A percentile compares a stretch with the other conserved stretches of the same genome.
phyloP scores from a whole-genome alignment of 2,329 filamentous ascomycete genomes.

The Monilinia aucupariae region DNA sequence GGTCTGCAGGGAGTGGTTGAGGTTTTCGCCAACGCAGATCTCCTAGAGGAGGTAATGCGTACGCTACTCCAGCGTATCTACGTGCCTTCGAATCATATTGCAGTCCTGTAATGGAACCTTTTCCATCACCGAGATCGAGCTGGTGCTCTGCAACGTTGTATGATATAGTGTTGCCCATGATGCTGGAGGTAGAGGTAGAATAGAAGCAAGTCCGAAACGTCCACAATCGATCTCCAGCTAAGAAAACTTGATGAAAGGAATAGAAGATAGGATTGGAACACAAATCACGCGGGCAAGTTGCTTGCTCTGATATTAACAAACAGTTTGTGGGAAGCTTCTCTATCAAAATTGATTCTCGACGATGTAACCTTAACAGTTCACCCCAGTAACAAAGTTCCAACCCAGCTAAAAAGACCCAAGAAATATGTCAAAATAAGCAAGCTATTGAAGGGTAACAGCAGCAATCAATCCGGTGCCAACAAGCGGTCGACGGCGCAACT shows the following conservation, averaged over 20 bases:
- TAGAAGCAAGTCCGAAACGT: too few relatives aligned
- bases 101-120: constrained; percentile 35
- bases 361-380: background rate
- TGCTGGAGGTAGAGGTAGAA: background rate
- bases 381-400: background rate
- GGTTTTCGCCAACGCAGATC: constrained; percentile 30
- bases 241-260: background rate
- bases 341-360: background rate
- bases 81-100: constrained; percentile 37
- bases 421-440: background rate
- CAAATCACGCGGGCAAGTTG: background rate
- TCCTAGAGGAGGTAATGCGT: constrained; percentile 29
- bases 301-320: background rate
- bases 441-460: background rate
- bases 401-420: background rate
- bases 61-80: constrained; percentile 34
- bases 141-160: constrained; percentile 29
- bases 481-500: background rate
- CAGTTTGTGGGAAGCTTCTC: background rate
- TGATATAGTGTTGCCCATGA: constrained; percentile 18
- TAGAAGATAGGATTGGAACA: background rate
- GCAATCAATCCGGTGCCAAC: too few relatives aligned
- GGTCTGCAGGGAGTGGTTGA: constrained; percentile 31
- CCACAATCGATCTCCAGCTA: background rate
- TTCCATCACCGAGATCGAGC: constrained; percentile 27